Evolutionary conservation across 139 green algal species (phyloP).

Genomic region (Asterochloris sp.): DNA sequence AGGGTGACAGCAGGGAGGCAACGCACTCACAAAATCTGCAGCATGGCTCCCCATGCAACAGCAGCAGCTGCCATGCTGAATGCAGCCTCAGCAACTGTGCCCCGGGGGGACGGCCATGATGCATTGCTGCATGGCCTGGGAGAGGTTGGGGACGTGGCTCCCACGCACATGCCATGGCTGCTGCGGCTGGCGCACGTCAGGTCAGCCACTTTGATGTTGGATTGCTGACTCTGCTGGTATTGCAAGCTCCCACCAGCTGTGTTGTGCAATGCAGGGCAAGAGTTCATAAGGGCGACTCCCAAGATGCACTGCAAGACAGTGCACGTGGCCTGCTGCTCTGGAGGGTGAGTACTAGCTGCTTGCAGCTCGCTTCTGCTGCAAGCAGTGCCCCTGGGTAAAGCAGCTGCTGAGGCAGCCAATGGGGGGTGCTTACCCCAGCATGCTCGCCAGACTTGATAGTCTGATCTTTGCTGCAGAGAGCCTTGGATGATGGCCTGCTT

Average conservation of each 20-base stretch:
- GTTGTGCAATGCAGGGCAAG: background rate
- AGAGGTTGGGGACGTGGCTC: slow-evolving; percentile 60
- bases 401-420: background rate
- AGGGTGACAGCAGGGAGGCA: too few species aligned
- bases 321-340: slow-evolving; percentile 47
- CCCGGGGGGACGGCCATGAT: slow-evolving; percentile 6
- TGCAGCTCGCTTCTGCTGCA: background rate
- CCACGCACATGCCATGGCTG: slow-evolving; percentile 67
- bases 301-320: slow-evolving; percentile 40
- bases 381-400: background rate
- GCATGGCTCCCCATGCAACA: background rate
- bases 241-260: background rate
- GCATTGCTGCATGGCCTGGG: slow-evolving; percentile 67
- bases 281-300: slow-evolving; percentile 38
- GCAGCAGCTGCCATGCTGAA: background rate
- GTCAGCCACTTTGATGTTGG: slow-evolving; percentile 6
- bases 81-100: background rate
- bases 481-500: slow-evolving; percentile 65
- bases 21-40: too few species aligned
- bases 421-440: too few species aligned
- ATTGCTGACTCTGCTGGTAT: background rate
- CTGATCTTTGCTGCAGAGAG: slow-evolving; percentile 20
- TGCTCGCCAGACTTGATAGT: background rate
- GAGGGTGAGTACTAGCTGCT: slow-evolving; percentile 28
- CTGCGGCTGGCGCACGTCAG: slow-evolving; percentile 68